Conservation (phyloP, 129 eudicot genomes). For the Centella asiatica region DNA sequence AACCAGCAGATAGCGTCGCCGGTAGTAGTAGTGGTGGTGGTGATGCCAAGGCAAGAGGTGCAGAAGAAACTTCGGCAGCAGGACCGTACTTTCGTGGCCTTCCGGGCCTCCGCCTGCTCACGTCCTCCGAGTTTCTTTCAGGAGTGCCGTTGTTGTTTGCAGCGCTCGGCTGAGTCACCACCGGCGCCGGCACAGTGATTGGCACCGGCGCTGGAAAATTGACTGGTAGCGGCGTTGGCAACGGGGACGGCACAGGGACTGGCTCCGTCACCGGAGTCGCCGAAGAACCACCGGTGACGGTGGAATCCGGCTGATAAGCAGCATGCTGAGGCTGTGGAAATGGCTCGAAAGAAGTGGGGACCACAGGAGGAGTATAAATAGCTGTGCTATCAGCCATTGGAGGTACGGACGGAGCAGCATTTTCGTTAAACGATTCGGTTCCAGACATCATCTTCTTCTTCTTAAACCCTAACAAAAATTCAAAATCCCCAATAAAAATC, state of each 20-base stretch:
- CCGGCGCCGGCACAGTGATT: slow-evolving; percentile 1
- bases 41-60: slow-evolving; percentile 8
- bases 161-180: not conserved
- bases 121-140: slow-evolving; percentile 4
- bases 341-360: slow-evolving; percentile 7
- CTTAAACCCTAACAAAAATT: slow-evolving; percentile 4
- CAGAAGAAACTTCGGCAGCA: too few species aligned
- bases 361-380: slow-evolving; percentile 16
- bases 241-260: too few species aligned
- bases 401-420: slow-evolving; percentile 2
- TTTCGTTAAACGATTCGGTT: not conserved
- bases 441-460: not conserved
- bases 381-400: slow-evolving; percentile 13
- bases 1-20: slow-evolving; percentile 14
- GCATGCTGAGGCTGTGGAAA: not conserved
- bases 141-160: slow-evolving; percentile 7
- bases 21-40: slow-evolving; percentile 22
- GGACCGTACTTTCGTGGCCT: slow-evolving; percentile 36
- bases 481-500: not conserved
- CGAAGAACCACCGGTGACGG: not conserved
- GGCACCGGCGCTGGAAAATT: too few species aligned
- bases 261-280: too few species aligned
- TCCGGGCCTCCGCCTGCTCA: slow-evolving; percentile 34
- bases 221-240: too few species aligned
- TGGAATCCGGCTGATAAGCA: slow-evolving; percentile 12